Percentiles rank a stretch among this genome's conserved stretches.
Conservation (phyloP, 2,329 filamentous ascomycete genomes). For the Hymenoscyphus fructigenus region DNA sequence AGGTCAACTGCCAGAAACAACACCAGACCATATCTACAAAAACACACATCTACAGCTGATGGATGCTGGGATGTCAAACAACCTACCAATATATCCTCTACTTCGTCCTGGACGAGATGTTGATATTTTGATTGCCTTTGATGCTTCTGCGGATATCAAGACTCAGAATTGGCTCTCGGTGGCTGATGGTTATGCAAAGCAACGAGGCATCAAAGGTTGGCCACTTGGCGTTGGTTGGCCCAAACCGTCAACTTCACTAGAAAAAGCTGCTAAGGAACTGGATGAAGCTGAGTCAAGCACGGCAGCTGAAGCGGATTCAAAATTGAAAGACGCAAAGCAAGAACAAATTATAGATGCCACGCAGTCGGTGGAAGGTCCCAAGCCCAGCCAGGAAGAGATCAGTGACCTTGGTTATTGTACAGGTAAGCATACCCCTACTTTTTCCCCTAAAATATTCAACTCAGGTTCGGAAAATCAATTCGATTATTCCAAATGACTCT, state of each 20-base stretch:
- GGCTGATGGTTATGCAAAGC: slow-evolving; percentile 86
- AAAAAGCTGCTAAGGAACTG: slow-evolving; percentile 64
- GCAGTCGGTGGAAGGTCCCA: slow-evolving; percentile 26
- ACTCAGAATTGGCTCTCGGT: slow-evolving; percentile 96
- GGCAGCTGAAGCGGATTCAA: slow-evolving; percentile 57
- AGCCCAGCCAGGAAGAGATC: slow-evolving; percentile 38
- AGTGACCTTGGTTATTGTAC: slow-evolving; percentile 86
- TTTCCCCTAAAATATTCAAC: no score
- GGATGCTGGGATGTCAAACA: slow-evolving; percentile 99
- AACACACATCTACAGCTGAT: slow-evolving; percentile 77
- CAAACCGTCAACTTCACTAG: slow-evolving; percentile 54
- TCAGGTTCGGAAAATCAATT: no score
- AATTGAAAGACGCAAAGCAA: slow-evolving; percentile 59
- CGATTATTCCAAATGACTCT: no score
- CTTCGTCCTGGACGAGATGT: slow-evolving; percentile 85
- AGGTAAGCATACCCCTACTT: no score
- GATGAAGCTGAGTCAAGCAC: slow-evolving; percentile 62
- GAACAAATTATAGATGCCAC: slow-evolving; percentile 42
- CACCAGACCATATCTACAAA: slow-evolving; percentile 73
- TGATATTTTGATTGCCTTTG: slow-evolving; percentile 89
- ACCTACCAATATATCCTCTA: slow-evolving; percentile 91
- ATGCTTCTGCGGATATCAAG: slow-evolving; percentile 85
- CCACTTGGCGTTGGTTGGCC: slow-evolving; percentile 95
- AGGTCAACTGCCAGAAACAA: slow-evolving; percentile 68
- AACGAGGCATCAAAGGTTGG: slow-evolving; percentile 92